A percentile compares a stretch with the other conserved stretches of the same genome.
Evolutionary conservation across 2,329 filamentous ascomycete species (phyloP).

Genomic region (Penicillium sp.): DNA sequence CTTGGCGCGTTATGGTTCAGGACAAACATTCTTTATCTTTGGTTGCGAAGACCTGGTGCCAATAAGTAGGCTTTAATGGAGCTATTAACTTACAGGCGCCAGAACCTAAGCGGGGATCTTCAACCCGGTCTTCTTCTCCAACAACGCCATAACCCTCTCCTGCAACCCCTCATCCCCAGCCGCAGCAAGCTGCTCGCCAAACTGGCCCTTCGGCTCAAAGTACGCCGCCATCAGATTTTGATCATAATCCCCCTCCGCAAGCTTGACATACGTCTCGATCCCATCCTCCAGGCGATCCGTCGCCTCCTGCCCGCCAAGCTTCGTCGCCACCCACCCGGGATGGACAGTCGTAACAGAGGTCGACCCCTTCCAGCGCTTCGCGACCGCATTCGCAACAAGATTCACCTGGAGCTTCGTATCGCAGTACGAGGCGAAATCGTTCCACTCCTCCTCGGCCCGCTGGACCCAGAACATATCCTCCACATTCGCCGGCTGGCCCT

Average conservation of each 20-base stretch:
- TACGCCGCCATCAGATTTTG: slow-evolving; percentile 26
- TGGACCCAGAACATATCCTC: slow-evolving; percentile 47
- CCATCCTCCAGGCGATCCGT: slow-evolving; percentile 53
- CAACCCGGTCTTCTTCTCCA: slow-evolving; percentile 25
- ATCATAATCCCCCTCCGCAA: slow-evolving; percentile 42
- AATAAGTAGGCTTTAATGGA: too few species aligned
- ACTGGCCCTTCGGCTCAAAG: slow-evolving; percentile 27
- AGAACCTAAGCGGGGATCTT: not conserved
- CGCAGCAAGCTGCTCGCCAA: slow-evolving; percentile 20
- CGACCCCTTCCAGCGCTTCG: slow-evolving; percentile 47
- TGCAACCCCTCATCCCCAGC: slow-evolving; percentile 24
- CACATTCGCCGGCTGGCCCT: slow-evolving; percentile 46
- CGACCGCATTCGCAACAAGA: slow-evolving; percentile 59
- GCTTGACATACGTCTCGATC: slow-evolving; percentile 55
- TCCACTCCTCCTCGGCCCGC: slow-evolving; percentile 40
- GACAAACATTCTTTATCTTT: too few species aligned
- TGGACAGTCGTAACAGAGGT: slow-evolving; percentile 53
- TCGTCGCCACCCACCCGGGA: slow-evolving; percentile 60
- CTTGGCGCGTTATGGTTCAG: too few species aligned
- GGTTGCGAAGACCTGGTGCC: too few species aligned
- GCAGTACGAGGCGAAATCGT: slow-evolving; percentile 50
- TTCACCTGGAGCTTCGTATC: slow-evolving; percentile 63
- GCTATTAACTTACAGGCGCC: too few species aligned
- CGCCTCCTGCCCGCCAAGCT: slow-evolving; percentile 55
- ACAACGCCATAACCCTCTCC: slow-evolving; percentile 27